Base-by-base conservation (phyloP, 768 basidiomycete species). In the Solioccasus polychromus region DNA sequence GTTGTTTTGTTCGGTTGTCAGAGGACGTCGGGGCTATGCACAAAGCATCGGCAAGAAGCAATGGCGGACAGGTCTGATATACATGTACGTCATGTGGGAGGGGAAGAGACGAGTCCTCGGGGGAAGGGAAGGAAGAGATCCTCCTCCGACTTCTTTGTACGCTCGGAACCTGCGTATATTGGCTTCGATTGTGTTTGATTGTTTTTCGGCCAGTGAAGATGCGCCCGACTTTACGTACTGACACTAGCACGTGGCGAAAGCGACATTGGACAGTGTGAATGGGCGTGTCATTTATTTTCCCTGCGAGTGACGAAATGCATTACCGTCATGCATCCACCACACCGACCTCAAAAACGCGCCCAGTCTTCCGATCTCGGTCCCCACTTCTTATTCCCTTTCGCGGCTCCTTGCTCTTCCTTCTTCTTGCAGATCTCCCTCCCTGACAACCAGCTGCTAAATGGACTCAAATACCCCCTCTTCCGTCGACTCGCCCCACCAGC, bases 361-460 rank as follows among this genome's bases (percentile, higher is more conserved):
- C 36, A 6, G 17, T 31, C 17, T 28, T 49, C 44, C 42, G 4
- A 18, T 41, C 42, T 34, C 35, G 39, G 19, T 31, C 30, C 42
- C 39, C 36, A n/a, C n/a, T n/a, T 26, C 26, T 45, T 29, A 59
- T 53, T 58, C 57, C 47, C 45, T 50, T 32, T 58, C 41, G 1
- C 29, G 30, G 52, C 26, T 26, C 11, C 15, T 8, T 9, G 11
- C 5, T 12, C 28, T 58, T 58, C 52, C 53, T 52, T 50, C 38
- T 45, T 30, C 54, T 41, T 67, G 64, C 64, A 66, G 64, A 68
- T 66, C 64, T 32, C 54, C 50, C 38, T 31, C 30, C 30, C 63
- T 66, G 62, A 62, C 61, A 20, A 68, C 64, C 63, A 68, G 52
- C 57, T n/a, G n/a, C n/a, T n/a, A 57, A 54, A 64, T 66, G 57